Base-by-base conservation (phyloP, 2,329 filamentous ascomycete genomes). In the Colletotrichum spaethianum region DNA sequence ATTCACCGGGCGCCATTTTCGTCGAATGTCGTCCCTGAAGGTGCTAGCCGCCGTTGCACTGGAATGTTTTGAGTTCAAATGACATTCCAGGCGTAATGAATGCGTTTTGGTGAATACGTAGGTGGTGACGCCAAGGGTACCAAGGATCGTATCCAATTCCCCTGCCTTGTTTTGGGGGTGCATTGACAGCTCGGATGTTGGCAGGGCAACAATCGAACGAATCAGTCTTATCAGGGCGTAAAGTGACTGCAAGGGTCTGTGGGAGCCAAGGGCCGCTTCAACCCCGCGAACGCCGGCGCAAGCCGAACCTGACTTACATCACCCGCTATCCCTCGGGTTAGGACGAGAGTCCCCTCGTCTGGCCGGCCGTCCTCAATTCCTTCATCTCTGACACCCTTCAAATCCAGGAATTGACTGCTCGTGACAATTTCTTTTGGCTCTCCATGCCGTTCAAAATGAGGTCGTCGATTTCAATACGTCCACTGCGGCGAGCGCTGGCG, bases 141-240 rank as follows among this genome's bases (percentile, higher is more conserved):
- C 73, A 73, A 69, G 48, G 48, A 53, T 53, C 72, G 63, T 59
- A 72, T 50, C 42, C 59, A 50, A 38, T 52, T 67, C 63, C 69
- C 48, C 48, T 72, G 59, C 63, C 72, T 42, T 74, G 72, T 72
- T 67, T 77, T 74, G 75, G 75, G 59, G 62, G 63, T 60, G 53
- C 60, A 74, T 76, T 76, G 77, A 74, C 72, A 44, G 26, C 66
- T 75, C 68, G 66, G 72, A 68, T 74, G 84, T 85, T 83, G 83
- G 74, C 83, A 62, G 74, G 80, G 80, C 82, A 85, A 86, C 83
- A 76, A 82, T 83, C 82, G 38, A 38, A 23, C 23, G 23, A 12
- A n/a, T 36, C 40, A 4, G 26, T 14, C 70, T 79, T 75, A 79
- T 80, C 79, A 72, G 57, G 61, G 67, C 57, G 63, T 75, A 55